Evolutionary conservation across 2,329 filamentous ascomycete species (phyloP).

Genomic region (Myrmaecium sp.): DNA sequence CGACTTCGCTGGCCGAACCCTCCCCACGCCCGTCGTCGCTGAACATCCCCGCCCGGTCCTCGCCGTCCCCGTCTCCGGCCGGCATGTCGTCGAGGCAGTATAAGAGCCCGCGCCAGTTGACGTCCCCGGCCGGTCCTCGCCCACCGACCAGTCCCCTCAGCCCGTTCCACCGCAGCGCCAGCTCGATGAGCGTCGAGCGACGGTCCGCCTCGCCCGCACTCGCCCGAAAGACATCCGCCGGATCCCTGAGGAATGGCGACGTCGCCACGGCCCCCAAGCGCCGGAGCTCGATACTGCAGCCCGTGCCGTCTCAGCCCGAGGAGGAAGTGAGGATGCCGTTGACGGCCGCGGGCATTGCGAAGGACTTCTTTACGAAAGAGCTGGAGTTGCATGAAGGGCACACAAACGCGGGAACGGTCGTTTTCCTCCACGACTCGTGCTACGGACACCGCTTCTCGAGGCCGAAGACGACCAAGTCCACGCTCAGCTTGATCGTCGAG

Average conservation of each 20-base stretch:
- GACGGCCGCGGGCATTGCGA: slow-evolving; percentile 44
- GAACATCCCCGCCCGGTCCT: too few relatives aligned
- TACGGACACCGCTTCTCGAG: slow-evolving; percentile 88
- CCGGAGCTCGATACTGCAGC: slow-evolving; percentile 4
- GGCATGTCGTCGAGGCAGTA: too few relatives aligned
- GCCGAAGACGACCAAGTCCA: slow-evolving; percentile 55
- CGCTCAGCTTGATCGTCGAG: slow-evolving; percentile 73
- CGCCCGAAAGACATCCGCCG: slow-evolving; percentile 24
- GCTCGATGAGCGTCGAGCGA: slow-evolving; percentile 21
- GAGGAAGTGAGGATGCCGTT: slow-evolving; percentile 23
- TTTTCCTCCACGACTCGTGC: slow-evolving; percentile 82
- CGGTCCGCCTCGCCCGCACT: slow-evolving; percentile 26
- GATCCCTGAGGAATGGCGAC: slow-evolving; percentile 24
- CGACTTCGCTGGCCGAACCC: too few relatives aligned
- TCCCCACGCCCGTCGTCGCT: too few relatives aligned
- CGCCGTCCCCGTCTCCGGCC: too few relatives aligned
- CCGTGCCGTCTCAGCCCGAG: slow-evolving; percentile 2
- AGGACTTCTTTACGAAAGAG: slow-evolving; percentile 52
- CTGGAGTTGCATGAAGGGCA: slow-evolving; percentile 36
- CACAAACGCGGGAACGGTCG: slow-evolving; percentile 44
- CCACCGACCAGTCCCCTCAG: too few relatives aligned
- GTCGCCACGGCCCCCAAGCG: too few relatives aligned
- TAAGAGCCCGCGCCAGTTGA: too few relatives aligned
- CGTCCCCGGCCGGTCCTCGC: too few relatives aligned
- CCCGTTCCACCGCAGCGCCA: slow-evolving; percentile 26